Conservation (phyloP, 176 grass and related monocot genomes). For the Tuctoria greenei region DNA sequence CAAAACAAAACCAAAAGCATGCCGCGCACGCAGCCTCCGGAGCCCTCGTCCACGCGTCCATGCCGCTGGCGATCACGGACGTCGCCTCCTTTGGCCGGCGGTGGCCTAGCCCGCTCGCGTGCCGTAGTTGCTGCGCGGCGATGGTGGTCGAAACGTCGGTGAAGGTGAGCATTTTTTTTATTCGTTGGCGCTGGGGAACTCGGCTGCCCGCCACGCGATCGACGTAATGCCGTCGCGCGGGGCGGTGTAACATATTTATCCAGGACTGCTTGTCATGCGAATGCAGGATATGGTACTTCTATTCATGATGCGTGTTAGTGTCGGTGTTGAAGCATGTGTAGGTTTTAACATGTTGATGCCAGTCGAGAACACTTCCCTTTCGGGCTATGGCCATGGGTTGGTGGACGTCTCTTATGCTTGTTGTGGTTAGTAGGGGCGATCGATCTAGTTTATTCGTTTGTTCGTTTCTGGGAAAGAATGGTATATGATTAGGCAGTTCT, state of each 20-base stretch:
- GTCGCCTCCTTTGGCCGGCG: background rate
- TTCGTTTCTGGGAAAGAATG: background rate
- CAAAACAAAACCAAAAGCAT: background rate
- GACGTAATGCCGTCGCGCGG: conserved; percentile 12
- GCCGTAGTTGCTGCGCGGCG: background rate
- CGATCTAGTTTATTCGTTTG: background rate
- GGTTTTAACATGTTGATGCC: conserved; percentile 5
- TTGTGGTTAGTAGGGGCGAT: background rate
- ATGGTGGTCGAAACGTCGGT: background rate
- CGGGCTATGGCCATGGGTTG: background rate
- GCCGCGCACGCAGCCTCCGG: background rate
- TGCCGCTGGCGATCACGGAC: background rate
- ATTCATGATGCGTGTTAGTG: background rate
- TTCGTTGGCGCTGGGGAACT: background rate
- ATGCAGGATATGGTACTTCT: background rate
- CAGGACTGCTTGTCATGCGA: background rate
- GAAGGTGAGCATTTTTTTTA: conserved; percentile 2
- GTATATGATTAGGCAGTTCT: background rate
- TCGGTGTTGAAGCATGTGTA: background rate
- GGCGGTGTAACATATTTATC: background rate
- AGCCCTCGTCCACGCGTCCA: background rate
- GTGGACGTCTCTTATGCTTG: background rate
- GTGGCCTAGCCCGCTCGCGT: background rate
- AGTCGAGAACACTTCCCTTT: background rate
- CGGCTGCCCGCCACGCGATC: conserved; percentile 1